A percentile compares a stretch with the other conserved stretches of the same genome.
phyloP scores from a whole-genome alignment of 139 green algal species.

The Medakamo hakoo region DNA sequence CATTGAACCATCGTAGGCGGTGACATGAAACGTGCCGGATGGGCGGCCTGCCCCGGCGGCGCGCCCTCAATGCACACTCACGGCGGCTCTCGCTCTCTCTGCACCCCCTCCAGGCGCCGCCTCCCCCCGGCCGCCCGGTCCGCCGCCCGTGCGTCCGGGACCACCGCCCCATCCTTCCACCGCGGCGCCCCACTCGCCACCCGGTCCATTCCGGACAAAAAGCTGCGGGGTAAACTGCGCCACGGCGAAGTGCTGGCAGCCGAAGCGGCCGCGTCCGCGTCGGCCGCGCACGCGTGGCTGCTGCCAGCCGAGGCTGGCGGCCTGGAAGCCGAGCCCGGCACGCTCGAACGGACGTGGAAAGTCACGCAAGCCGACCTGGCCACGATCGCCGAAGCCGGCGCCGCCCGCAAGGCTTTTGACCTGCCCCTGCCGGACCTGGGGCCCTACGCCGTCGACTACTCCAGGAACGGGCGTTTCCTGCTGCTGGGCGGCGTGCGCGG shows the following conservation, averaged over 20 bases:
- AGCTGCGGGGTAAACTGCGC: conserved; percentile 61
- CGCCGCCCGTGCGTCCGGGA: too few species aligned
- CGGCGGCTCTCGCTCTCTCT: too few species aligned
- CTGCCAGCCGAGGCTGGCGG: conserved; percentile 50
- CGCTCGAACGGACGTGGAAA: conserved; percentile 73
- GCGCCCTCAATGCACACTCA: too few species aligned
- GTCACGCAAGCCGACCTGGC: conserved; percentile 75
- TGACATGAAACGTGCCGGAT: too few species aligned
- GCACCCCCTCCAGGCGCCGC: too few species aligned
- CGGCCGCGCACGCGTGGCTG: conserved; percentile 62
- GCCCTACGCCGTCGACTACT: conserved; percentile 67
- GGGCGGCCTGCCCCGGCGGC: too few species aligned
- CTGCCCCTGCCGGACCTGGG: conserved; percentile 58
- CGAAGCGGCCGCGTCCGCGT: conserved; percentile 39
- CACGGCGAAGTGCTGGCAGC: conserved; percentile 23
- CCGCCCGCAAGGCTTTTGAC: conserved; percentile 73
- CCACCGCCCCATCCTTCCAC: neutral
- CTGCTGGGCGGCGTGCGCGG: conserved; percentile 70
- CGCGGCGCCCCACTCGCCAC: too few species aligned
- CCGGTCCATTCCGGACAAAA: conserved; percentile 47
- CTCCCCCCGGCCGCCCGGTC: too few species aligned
- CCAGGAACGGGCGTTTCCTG: conserved; percentile 56
- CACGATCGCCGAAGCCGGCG: conserved; percentile 33
- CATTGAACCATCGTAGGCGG: too few species aligned
- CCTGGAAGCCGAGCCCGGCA: conserved; percentile 65